A percentile compares a stretch with the other conserved stretches of the same genome.
phyloP scores from a whole-genome alignment of 352 stramenopile species.

The Pythium plurisporium region DNA sequence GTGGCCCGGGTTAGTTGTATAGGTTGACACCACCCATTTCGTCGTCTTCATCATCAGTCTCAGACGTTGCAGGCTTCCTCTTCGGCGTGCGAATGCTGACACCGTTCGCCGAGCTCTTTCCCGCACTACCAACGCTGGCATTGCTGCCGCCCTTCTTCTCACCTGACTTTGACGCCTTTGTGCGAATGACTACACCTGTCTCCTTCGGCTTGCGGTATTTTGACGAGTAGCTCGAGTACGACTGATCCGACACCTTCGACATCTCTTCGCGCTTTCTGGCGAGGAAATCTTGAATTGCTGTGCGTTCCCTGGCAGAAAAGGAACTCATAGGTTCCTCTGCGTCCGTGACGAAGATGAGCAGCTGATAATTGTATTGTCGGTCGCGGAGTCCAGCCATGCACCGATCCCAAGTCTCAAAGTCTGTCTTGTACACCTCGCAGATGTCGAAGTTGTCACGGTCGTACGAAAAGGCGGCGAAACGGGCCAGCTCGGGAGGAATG shows the following conservation, averaged over 20 bases:
- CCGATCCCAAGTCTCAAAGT: constrained; percentile 26
- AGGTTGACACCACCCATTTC: constrained; percentile 38
- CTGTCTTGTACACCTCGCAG: constrained; percentile 48
- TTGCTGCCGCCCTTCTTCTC: constrained; percentile 52
- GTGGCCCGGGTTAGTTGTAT: constrained; percentile 31
- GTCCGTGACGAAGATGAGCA: constrained; percentile 70
- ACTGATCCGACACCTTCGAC: constrained; percentile 39
- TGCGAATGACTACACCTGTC: constrained; percentile 72
- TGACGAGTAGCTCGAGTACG: constrained; percentile 36
- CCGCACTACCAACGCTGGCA: constrained; percentile 42
- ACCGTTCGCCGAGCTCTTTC: constrained; percentile 39
- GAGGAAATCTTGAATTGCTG: constrained; percentile 54
- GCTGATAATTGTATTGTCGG: constrained; percentile 47
- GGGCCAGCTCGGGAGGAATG: constrained; percentile 47
- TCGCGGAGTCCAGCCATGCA: constrained; percentile 18
- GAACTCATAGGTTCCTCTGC: constrained; percentile 28
- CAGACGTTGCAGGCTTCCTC: constrained; percentile 31
- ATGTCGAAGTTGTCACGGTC: constrained; percentile 61
- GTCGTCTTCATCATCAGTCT: constrained; percentile 77
- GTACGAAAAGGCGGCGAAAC: constrained; percentile 56
- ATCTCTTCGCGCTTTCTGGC: constrained; percentile 60
- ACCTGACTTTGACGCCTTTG: constrained; percentile 50
- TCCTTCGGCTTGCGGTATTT: constrained; percentile 75
- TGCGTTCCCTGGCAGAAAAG: constrained; percentile 43
- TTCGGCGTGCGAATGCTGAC: constrained; percentile 54